Base-by-base conservation (phyloP, 768 basidiomycete species). In the Tulasnella sp. region DNA sequence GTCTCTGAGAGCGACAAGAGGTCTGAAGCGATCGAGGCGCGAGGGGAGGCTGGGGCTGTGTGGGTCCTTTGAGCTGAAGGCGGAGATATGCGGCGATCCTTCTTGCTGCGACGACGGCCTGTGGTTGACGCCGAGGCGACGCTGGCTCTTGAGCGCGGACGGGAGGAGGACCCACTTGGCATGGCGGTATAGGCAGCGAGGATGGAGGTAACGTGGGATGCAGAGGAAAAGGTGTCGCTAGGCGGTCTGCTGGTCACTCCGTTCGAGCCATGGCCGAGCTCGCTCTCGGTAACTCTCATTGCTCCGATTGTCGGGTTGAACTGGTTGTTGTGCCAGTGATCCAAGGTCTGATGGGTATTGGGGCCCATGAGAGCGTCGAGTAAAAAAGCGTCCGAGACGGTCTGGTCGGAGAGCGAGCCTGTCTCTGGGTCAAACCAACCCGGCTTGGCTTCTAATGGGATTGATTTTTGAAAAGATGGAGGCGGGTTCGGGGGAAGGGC, bases 1-100 rank as follows among this genome's bases (percentile, higher is more conserved):
- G 77, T 77, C 70, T 77, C 77, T 32, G 77, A 70, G 15, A 77
- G 70, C 40, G 77, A 77, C 40, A 77, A 40, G 35, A 77, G 67
- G 70, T 77, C 77, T 37, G 77, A 77, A 11, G 77, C 77, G 20
- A 77, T 72, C 13, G 77, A 77, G 15, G 70, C 69, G 37, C 77
- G 77, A 16, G 77, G 70, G 42, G 77, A 77, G 18, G 69, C 42
- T 35, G 77, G 67, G 26, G 67, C 51, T 35, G 70, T 72, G 55
- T 35, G 37, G 48, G 74, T 74, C 48, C 46, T 37, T 23, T 35
- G 35, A 23, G 7, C 10, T 5, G 74, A 46, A 20, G 74, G 55
- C 16, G 74, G 44, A 37, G 74, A 37, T 40, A 72, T 39, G 70
- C 70, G 70, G 37, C 70, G 70, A 72, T 72, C 70, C 70, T 72